These are phyloP conservation scores for Cryphonectria radicalis DNA, from an alignment of 2,329 filamentous ascomycete species.

Conservation along the genomic window DNA sequence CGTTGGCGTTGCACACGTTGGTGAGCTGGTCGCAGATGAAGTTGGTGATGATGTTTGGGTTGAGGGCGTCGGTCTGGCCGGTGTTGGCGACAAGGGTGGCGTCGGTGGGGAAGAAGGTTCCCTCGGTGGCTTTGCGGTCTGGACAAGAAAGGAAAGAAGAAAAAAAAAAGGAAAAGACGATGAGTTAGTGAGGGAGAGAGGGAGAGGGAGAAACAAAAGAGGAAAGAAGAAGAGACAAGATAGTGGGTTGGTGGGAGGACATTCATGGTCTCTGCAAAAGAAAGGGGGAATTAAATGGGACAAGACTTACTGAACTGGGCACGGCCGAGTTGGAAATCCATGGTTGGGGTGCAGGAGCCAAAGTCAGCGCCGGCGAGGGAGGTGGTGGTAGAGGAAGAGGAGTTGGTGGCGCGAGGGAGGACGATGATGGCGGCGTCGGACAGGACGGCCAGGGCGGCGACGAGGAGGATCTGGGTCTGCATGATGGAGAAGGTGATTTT, in stretches of 20 bases:
- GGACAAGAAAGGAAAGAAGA: not conserved
- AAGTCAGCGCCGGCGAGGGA: constrained; percentile 21
- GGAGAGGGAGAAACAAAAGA: not conserved
- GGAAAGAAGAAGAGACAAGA: too few species aligned
- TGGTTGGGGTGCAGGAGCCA: constrained; percentile 23
- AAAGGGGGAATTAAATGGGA: not conserved
- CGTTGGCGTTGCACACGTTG: constrained; percentile 63
- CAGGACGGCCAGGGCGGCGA: constrained; percentile 21
- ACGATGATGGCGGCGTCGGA: constrained; percentile 18
- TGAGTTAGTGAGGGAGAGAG: too few species aligned
- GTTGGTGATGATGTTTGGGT: constrained; percentile 68
- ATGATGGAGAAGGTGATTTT: not conserved
- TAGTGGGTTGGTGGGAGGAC: too few species aligned
- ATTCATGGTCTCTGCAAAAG: not conserved
- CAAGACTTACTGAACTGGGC: constrained; percentile 16
- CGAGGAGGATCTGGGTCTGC: constrained; percentile 18
- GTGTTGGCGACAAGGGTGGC: constrained; percentile 23
- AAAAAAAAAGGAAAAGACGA: not conserved
- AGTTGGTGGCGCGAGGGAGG: constrained; percentile 20
- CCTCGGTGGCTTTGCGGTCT: constrained; percentile 19
- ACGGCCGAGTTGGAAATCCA: constrained; percentile 25
- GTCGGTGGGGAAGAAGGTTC: constrained; percentile 27
- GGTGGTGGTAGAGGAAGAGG: constrained; percentile 3
- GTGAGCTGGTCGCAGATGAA: constrained; percentile 63
- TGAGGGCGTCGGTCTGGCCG: constrained; percentile 57